Base-by-base conservation (phyloP, 495 filamentous ascomycete species). In the Neurospora sp. region DNA sequence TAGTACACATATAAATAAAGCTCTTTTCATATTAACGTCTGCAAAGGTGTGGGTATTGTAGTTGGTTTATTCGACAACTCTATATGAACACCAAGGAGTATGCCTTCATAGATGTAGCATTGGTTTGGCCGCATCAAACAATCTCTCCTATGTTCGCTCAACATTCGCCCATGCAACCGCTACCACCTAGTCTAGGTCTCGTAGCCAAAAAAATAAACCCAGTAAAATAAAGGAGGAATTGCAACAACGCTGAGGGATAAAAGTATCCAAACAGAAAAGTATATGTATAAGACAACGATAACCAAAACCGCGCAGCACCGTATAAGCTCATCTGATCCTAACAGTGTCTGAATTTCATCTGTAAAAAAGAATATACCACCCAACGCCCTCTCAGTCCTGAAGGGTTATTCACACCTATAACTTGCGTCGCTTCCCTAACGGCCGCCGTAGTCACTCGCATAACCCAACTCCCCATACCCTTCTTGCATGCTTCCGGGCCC, bases 371-470 rank as follows among this genome's bases (percentile, higher is more conserved):
- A 31, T 7, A n/a, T 60, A 27, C 39, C 42, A n/a, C 31, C 70
- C 40, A 49, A 44, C 16, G 27, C 37, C 39, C n/a, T 44, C n/a
- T n/a, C 70, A 18, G 18, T 16, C 20, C 20, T 37, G 7, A 14
- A 62, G 7, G 16, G 3, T 49, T 49, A 23, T 20, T 27, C 39
- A 27, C 35, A 35, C 35, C 70, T 31, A 18, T 31, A 16, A 8
- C 16, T 27, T 18, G n/a, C 12, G 70, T 9, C 18, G 20, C 38
- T 18, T 46, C 8, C 42, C 69, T 75, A 85, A 46, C 83, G 82
- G 40, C 82, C 83, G 60, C 86, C 86, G 73, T 85, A 86, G 46
- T 89, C 87, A 71, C 86, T 87, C 11, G 84, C 82, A 71, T 89
- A 89, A 35, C 83, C 85, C 37, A 86, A 82, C 44, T 87, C 86